These are phyloP conservation scores for Mycena belliarum DNA, from an alignment of 768 basidiomycete genomes.

Conservation along the genomic window DNA sequence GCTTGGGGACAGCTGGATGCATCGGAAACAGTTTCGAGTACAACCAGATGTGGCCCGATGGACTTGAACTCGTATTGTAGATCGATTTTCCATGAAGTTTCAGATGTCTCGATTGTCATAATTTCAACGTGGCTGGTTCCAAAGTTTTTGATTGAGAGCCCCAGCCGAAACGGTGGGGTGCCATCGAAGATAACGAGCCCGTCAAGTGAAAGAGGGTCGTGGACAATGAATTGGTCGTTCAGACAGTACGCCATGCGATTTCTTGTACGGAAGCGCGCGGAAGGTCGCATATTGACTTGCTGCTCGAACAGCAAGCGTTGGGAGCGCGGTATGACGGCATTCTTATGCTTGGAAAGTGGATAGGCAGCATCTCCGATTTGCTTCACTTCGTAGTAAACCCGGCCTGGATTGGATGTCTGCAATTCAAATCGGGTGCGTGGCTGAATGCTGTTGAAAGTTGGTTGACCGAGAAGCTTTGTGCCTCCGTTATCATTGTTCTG, in stretches of 20 bases:
- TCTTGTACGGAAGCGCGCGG: slow-evolving; percentile 71
- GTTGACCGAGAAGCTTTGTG: slow-evolving; percentile 71
- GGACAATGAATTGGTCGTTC: slow-evolving; percentile 61
- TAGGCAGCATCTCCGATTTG: slow-evolving; percentile 87
- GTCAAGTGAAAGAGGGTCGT: slow-evolving; percentile 53
- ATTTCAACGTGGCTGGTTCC: slow-evolving; percentile 66
- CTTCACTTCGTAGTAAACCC: slow-evolving; percentile 88
- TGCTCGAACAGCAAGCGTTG: slow-evolving; percentile 82
- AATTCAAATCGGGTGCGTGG: slow-evolving; percentile 78
- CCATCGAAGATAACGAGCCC: slow-evolving; percentile 75
- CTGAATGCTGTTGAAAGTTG: slow-evolving; percentile 84
- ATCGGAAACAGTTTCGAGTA: slow-evolving; percentile 78
- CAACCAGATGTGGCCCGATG: slow-evolving; percentile 79
- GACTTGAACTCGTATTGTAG: slow-evolving; percentile 75
- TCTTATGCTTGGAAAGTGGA: slow-evolving; percentile 68
- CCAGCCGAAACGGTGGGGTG: slow-evolving; percentile 80
- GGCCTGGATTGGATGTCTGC: slow-evolving; percentile 73
- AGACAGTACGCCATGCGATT: slow-evolving; percentile 75
- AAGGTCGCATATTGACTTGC: slow-evolving; percentile 78
- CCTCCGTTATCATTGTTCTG: slow-evolving; percentile 67
- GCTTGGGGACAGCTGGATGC: slow-evolving; percentile 81
- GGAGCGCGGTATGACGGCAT: slow-evolving; percentile 63
- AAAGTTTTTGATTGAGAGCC: slow-evolving; percentile 74
- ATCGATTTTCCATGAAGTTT: slow-evolving; percentile 68
- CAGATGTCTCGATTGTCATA: slow-evolving; percentile 51